Conservation (phyloP, 2,329 filamentous ascomycete genomes). For the Fusarium musae region DNA sequence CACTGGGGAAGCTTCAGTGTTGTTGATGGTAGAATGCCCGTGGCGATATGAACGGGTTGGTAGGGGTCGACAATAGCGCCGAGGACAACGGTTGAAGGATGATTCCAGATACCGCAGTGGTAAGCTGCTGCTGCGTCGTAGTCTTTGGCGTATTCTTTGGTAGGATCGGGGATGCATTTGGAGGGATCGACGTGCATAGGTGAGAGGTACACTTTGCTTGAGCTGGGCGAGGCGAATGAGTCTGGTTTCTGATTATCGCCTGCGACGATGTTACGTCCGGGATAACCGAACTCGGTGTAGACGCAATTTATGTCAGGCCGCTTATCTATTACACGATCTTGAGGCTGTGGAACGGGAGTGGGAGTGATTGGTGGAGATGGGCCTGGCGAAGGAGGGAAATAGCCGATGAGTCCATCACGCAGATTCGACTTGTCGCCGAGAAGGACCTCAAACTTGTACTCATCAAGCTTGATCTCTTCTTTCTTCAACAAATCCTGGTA, state of each 20-base stretch:
- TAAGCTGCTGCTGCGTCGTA: not conserved
- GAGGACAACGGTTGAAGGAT: not conserved
- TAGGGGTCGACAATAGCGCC: not conserved
- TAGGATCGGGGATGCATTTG: not conserved
- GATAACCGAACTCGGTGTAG: not conserved
- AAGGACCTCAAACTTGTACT: not conserved
- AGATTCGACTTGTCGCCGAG: not conserved
- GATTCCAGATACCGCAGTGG: not conserved
- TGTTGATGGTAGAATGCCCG: not conserved
- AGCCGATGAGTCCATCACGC: not conserved
- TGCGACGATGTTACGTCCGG: not conserved
- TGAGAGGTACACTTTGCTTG: not conserved
- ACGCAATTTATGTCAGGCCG: not conserved
- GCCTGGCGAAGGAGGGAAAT: not conserved
- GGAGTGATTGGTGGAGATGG: not conserved
- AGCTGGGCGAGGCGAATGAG: not conserved
- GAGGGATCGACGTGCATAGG: not conserved
- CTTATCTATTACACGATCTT: not conserved
- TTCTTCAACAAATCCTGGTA: not conserved
- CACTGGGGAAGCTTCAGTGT: not conserved
- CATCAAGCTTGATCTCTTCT: not conserved
- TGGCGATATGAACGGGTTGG: not conserved
- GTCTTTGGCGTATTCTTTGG: not conserved
- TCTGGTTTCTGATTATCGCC: not conserved
- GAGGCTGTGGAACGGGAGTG: not conserved